Percentiles rank a stretch among this genome's conserved stretches.
Evolutionary conservation across 768 basidiomycete genomes (phyloP).

Genomic region (Pleurotus platypus): DNA sequence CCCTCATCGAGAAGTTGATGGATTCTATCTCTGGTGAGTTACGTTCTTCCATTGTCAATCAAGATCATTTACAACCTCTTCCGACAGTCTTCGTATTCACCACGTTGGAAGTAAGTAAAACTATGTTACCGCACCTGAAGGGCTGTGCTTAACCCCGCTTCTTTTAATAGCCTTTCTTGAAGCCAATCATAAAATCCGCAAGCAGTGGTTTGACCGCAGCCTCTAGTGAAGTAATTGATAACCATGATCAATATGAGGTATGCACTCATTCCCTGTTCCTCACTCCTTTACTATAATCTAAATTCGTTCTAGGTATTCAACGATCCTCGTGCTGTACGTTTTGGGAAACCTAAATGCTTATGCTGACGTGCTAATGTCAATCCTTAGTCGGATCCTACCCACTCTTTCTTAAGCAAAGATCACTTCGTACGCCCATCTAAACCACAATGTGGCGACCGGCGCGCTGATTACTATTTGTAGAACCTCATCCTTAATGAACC

Average conservation of each 20-base stretch:
- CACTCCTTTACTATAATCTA: not conserved
- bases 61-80: too few species aligned
- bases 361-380: constrained; percentile 1
- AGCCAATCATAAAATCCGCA: constrained; percentile 71
- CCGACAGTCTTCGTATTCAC: constrained; percentile 73
- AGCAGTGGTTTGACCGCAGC: constrained; percentile 58
- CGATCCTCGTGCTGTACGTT: constrained; percentile 67
- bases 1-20: constrained; percentile 74
- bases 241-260: constrained; percentile 72
- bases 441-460: too few species aligned
- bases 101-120: constrained; percentile 63
- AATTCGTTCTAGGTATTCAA: constrained; percentile 55
- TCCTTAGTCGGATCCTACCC: constrained; percentile 78
- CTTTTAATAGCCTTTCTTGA: constrained; percentile 63
- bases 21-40: constrained; percentile 63
- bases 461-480: constrained; percentile 24
- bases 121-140: not conserved
- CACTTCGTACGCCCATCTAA: constrained; percentile 64
- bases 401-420: constrained; percentile 87
- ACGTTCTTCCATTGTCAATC: not conserved
- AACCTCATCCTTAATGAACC: constrained; percentile 82
- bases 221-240: constrained; percentile 76
- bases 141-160: not conserved
- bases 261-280: not conserved
- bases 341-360: constrained; percentile 12